Conservation (phyloP, 805 yeast genomes). For the Alloascoidea africana region DNA sequence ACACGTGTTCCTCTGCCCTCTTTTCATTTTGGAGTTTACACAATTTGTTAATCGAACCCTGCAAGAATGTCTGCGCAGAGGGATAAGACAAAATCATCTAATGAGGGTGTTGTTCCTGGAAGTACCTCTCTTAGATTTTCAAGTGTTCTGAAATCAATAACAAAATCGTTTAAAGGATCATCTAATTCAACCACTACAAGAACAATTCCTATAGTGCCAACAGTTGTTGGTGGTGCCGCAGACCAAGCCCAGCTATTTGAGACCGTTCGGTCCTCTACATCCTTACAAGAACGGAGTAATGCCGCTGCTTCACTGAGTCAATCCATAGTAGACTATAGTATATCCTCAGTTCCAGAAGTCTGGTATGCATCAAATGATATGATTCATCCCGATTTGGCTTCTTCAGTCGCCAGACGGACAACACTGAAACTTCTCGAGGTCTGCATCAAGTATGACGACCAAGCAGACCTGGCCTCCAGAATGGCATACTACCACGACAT, state of each 20-base stretch:
- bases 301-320: constrained; percentile 37
- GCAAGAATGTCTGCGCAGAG: too few relatives aligned
- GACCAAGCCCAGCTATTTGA: constrained; percentile 16
- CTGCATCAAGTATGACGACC: constrained; percentile 41
- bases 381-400: constrained; percentile 22
- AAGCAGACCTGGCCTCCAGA: constrained; percentile 29
- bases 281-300: constrained; percentile 19
- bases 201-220: constrained; percentile 8
- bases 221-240: constrained; percentile 18
- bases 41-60: too few relatives aligned
- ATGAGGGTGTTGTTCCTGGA: too few relatives aligned
- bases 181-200: constrained; percentile 7
- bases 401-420: constrained; percentile 24
- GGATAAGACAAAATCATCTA: too few relatives aligned
- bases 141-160: constrained; percentile 14
- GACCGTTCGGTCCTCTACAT: constrained; percentile 8
- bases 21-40: too few relatives aligned
- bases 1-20: too few relatives aligned
- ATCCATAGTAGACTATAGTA: constrained; percentile 33
- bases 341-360: constrained; percentile 50
- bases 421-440: constrained; percentile 36
- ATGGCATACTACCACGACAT: constrained; percentile 49
- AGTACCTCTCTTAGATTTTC: constrained; percentile 9
- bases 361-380: constrained; percentile 58
- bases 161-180: constrained; percentile 13